Evolutionary conservation across 2,329 filamentous ascomycete genomes (phyloP), one percentile per base, ranked within the genome.

Genomic region (Penicillium sp.): DNA sequence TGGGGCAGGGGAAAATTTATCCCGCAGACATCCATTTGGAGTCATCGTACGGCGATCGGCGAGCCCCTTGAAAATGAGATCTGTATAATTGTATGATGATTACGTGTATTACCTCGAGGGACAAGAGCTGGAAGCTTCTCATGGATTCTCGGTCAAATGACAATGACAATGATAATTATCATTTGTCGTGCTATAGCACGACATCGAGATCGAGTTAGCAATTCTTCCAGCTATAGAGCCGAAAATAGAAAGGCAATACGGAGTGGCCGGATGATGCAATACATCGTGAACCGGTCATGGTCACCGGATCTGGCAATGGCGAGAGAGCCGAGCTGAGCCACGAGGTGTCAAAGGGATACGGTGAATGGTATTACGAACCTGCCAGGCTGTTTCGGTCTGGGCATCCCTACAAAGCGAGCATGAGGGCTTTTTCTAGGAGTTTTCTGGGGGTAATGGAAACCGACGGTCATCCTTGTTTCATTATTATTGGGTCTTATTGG

Each of bases 401-500:
- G 40, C 51, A 47, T 18, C 13, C 13, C 10, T 22, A n/a, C 10
- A 42, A 20, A 20, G 37, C 42, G 46, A 11, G 8, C 31, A 34
- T 50, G 52, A 41, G 52, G 29, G 46, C 43, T 54, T 55, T 53
- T 57, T 44, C 20, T n/a, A 37, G 29, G 40, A 50, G 47, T 58
- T 59, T 59, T 45, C 50, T 55, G 52, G 54, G 54, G 54, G 54
- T 57, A 57, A 57, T 56, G 53, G 49, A 64, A 66, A 66, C 52
- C 52, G 37, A 44, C 41, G 36, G 28, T 28, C 46, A 41, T 42
- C 28, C 51, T 49, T 47, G 46, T 54, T 57, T 44, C 35, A 42
- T 13, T 41, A 23, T 56, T 37, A 69, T 68, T 70, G 66, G 66
- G 10, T 41, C 22, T 56, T 37, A 69, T 68, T 70, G 66, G 66